Percentiles rank a stretch among this genome's conserved stretches.
Evolutionary conservation across 176 grass and related monocot species (phyloP).

Genomic region (Oryza nivara): DNA sequence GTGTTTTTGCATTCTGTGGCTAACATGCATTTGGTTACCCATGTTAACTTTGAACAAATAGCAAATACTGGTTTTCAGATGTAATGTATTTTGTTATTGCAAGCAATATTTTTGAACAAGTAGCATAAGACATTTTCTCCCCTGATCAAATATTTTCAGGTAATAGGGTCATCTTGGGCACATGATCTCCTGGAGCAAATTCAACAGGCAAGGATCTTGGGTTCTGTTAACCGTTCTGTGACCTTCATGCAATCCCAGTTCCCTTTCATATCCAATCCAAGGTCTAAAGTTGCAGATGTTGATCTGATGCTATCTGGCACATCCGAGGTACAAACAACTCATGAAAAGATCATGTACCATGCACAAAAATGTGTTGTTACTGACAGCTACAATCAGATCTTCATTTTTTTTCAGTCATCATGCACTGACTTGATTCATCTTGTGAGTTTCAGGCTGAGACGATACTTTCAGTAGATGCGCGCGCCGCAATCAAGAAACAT

Average conservation of each 20-base stretch:
- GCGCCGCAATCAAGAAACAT: not conserved
- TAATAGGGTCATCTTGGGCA: conserved; percentile 55
- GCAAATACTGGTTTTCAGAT: not conserved
- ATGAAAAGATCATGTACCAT: not conserved
- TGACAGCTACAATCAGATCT: not conserved
- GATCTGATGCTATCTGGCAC: conserved; percentile 19
- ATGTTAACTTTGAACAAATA: not conserved
- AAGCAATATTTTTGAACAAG: not conserved
- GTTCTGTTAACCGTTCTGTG: conserved; percentile 38
- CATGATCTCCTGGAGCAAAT: conserved; percentile 37
- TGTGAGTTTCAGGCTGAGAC: conserved; percentile 31
- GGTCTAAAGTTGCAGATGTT: conserved; percentile 32
- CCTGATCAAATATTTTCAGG: conserved; percentile 34
- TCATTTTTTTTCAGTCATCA: not conserved
- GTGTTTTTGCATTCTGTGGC: not conserved
- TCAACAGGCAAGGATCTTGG: conserved; percentile 43
- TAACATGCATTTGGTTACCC: not conserved
- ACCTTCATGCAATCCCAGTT: conserved; percentile 40
- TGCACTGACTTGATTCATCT: not conserved
- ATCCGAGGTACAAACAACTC: conserved; percentile 24
- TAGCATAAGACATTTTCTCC: not conserved
- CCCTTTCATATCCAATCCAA: conserved; percentile 21
- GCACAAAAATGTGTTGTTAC: not conserved
- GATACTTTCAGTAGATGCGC: not conserved
- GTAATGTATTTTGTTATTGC: too few relatives aligned